Conservation (phyloP, 495 filamentous ascomycete species). For the Usnea hakonensis region DNA sequence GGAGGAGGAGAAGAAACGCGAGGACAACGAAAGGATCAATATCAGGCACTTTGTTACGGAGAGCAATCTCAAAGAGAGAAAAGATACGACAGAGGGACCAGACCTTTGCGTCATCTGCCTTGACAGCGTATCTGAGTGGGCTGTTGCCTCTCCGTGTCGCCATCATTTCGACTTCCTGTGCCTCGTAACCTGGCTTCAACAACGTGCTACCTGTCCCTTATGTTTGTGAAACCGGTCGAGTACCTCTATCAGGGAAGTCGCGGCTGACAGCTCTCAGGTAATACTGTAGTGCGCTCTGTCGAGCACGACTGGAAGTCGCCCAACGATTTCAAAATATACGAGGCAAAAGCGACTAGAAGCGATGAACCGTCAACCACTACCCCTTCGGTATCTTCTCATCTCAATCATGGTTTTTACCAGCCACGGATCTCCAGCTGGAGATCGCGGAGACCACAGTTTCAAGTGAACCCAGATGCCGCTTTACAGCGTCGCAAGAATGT, state of each 20-base stretch:
- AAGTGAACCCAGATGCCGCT: slow-evolving; percentile 43
- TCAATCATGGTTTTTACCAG: not conserved
- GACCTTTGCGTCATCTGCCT: slow-evolving; percentile 58
- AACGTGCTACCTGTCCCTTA: slow-evolving; percentile 65
- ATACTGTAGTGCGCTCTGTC: slow-evolving; percentile 58
- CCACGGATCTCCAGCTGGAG: slow-evolving; percentile 1
- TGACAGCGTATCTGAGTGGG: slow-evolving; percentile 62
- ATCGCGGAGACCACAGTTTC: slow-evolving; percentile 16
- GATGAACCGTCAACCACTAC: not conserved
- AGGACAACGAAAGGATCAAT: too few relatives aligned
- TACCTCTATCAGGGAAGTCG: not conserved
- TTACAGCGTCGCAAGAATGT: slow-evolving; percentile 63
- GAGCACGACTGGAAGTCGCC: slow-evolving; percentile 52
- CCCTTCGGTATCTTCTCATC: not conserved
- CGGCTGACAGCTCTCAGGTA: slow-evolving; percentile 37
- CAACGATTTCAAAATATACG: slow-evolving; percentile 48
- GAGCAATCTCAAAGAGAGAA: slow-evolving; percentile 8
- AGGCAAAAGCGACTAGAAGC: slow-evolving; percentile 29
- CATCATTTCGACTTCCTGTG: slow-evolving; percentile 84
- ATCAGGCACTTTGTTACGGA: slow-evolving; percentile 9
- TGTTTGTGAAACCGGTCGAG: slow-evolving; percentile 38
- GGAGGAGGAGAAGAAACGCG: slow-evolving; percentile 4
- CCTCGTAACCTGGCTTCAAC: slow-evolving; percentile 72
- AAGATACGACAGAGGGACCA: not conserved
- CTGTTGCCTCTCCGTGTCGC: slow-evolving; percentile 63